Conservation (phyloP, 2,329 filamentous ascomycete species). For the Emmonsiellopsis sp. region DNA sequence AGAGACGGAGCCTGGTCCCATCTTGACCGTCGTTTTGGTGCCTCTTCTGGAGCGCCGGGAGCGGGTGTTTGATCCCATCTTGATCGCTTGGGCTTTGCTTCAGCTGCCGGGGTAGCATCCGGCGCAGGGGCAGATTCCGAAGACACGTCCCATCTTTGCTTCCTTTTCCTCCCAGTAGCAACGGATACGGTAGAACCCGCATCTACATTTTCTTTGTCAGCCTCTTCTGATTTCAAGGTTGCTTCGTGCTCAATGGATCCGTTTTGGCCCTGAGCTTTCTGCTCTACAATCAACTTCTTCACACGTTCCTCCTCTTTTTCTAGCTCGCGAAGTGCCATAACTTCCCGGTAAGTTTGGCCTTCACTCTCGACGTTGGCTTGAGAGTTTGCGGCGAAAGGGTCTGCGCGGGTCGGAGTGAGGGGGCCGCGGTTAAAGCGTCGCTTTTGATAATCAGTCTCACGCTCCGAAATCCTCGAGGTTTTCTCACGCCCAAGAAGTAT, state of each 20-base stretch:
- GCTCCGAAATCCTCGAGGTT: slow-evolving; percentile 79
- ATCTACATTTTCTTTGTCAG: slow-evolving; percentile 64
- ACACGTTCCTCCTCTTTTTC: slow-evolving; percentile 92
- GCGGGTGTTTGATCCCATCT: slow-evolving; percentile 80
- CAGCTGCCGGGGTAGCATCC: slow-evolving; percentile 40
- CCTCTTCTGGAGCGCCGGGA: slow-evolving; percentile 46
- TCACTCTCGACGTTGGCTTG: slow-evolving; percentile 58
- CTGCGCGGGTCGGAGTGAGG: slow-evolving; percentile 74
- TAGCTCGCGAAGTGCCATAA: slow-evolving; percentile 83
- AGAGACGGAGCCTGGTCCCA: slow-evolving; percentile 81
- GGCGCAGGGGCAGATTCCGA: slow-evolving; percentile 44
- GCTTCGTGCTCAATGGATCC: slow-evolving; percentile 58
- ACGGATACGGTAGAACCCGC: slow-evolving; percentile 57
- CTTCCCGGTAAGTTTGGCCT: slow-evolving; percentile 74
- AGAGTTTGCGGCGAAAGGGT: slow-evolving; percentile 71
- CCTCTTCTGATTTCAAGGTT: slow-evolving; percentile 57
- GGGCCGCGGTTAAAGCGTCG: slow-evolving; percentile 74
- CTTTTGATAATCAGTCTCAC: slow-evolving; percentile 97
- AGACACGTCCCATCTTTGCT: slow-evolving; percentile 91
- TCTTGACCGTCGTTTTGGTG: slow-evolving; percentile 65
- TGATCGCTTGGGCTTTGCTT: slow-evolving; percentile 62
- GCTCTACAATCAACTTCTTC: slow-evolving; percentile 66
- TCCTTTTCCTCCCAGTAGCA: slow-evolving; percentile 63
- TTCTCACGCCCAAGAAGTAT: slow-evolving; percentile 78
- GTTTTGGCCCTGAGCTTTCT: slow-evolving; percentile 49